A percentile compares a stretch with the other conserved stretches of the same genome.
phyloP scores from a whole-genome alignment of 202 grass and related monocot genomes.

The Alloteropsis angusta region DNA sequence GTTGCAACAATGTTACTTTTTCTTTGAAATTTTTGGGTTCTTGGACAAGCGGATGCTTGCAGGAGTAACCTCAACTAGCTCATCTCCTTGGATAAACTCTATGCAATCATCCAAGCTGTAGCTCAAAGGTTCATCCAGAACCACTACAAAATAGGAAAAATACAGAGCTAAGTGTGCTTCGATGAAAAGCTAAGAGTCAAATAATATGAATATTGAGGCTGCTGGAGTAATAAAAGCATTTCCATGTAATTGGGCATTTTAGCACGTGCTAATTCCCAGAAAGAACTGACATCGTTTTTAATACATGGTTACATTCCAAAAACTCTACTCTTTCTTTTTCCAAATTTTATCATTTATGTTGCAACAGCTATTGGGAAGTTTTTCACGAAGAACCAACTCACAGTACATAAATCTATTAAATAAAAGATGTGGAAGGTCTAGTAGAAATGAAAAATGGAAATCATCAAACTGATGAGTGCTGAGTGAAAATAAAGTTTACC shows the following conservation, averaged over 20 bases:
- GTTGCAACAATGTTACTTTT: constrained; percentile 6
- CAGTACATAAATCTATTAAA: neutral
- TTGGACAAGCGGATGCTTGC: constrained; percentile 77
- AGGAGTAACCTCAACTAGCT: constrained; percentile 89
- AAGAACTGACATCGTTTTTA: neutral
- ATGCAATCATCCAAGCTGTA: constrained; percentile 99
- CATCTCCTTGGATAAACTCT: constrained; percentile 96
- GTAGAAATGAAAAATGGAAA: neutral
- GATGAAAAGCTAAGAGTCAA: neutral
- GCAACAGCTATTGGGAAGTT: neutral
- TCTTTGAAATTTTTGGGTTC: constrained; percentile 78
- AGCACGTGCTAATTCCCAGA: neutral
- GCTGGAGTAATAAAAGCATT: neutral
- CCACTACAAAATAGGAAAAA: constrained; percentile 52
- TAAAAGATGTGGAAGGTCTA: neutral
- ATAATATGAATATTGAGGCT: neutral
- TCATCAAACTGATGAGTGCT: neutral
- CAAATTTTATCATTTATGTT: constrained; percentile 2
- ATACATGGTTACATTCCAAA: neutral
- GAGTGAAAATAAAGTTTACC: constrained; percentile 37
- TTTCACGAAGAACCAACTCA: too few relatives aligned
- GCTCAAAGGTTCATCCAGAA: constrained; percentile 73
- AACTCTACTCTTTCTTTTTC: neutral
- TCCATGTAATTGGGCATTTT: neutral
- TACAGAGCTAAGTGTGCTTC: neutral